Conservation (phyloP, 306 rosid species). For the Comarum palustre region DNA sequence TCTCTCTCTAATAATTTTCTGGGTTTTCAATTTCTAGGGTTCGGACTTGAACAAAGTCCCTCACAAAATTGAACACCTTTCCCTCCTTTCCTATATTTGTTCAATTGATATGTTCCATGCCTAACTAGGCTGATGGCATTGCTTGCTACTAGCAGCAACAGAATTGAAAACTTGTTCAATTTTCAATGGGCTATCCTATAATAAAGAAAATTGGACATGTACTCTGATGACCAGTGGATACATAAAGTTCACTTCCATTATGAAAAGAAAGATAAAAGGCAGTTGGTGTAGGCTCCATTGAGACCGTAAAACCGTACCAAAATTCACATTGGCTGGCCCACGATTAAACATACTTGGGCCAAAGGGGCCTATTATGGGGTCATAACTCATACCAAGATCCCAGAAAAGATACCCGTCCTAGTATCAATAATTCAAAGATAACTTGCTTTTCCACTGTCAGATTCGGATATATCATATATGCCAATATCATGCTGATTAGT, state of each 20-base stretch:
- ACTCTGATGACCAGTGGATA: background rate
- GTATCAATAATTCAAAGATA: background rate
- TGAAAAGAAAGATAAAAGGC: background rate
- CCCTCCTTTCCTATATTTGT: constrained; percentile 2
- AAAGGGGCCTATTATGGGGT: background rate
- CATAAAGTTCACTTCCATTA: background rate
- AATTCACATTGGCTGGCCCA: constrained; percentile 1
- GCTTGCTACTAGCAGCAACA: background rate
- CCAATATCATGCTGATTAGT: background rate
- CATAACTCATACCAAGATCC: background rate
- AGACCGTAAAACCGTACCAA: background rate
- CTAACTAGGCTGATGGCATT: background rate
- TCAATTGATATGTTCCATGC: background rate
- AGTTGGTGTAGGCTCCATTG: background rate
- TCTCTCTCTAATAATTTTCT: constrained; percentile 5
- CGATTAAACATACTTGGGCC: background rate
- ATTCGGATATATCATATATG: background rate
- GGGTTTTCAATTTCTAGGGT: constrained; percentile 33
- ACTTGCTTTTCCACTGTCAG: background rate
- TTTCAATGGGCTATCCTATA: background rate
- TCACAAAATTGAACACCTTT: constrained; percentile 4
- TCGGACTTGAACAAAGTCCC: background rate
- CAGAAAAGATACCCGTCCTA: background rate
- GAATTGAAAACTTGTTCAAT: background rate
- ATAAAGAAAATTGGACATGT: background rate